Conservation (phyloP, 805 yeast species). For the Saturnispora halmiae region DNA sequence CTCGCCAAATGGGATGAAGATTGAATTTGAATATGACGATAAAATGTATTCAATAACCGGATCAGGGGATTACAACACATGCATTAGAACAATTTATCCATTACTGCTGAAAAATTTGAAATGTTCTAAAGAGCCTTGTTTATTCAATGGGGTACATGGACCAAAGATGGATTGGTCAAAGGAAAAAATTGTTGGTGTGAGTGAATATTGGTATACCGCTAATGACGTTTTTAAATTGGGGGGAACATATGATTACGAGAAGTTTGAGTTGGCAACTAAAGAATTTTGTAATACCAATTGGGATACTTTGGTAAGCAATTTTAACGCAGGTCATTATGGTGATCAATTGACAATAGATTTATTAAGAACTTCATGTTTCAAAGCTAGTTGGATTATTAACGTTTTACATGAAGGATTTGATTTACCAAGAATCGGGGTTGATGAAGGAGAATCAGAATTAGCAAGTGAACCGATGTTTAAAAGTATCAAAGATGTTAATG, state of each 20-base stretch:
- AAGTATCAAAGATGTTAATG: constrained; percentile 71
- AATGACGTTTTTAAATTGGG: constrained; percentile 84
- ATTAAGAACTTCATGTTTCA: constrained; percentile 76
- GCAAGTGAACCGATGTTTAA: constrained; percentile 41
- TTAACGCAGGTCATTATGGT: constrained; percentile 45
- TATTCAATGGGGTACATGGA: constrained; percentile 92
- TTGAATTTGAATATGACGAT: constrained; percentile 40
- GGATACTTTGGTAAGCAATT: constrained; percentile 41
- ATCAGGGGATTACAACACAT: constrained; percentile 67
- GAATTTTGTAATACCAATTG: constrained; percentile 73
- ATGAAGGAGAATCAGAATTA: constrained; percentile 23
- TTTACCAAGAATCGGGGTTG: constrained; percentile 63
- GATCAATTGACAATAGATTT: constrained; percentile 47
- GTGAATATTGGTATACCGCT: constrained; percentile 97
- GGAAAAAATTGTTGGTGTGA: constrained; percentile 84
- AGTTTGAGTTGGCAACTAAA: constrained; percentile 56
- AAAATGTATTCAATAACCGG: constrained; percentile 52
- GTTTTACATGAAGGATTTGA: constrained; percentile 88
- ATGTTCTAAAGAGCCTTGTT: constrained; percentile 80
- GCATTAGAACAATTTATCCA: constrained; percentile 67
- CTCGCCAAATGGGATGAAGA: constrained; percentile 53
- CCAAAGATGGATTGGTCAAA: constrained; percentile 73
- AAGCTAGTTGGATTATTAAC: constrained; percentile 89
- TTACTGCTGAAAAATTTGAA: constrained; percentile 69
- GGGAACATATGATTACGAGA: constrained; percentile 73